phyloP scores from a whole-genome alignment of 768 basidiomycete species.

The Boletus tylopilopsis region DNA sequence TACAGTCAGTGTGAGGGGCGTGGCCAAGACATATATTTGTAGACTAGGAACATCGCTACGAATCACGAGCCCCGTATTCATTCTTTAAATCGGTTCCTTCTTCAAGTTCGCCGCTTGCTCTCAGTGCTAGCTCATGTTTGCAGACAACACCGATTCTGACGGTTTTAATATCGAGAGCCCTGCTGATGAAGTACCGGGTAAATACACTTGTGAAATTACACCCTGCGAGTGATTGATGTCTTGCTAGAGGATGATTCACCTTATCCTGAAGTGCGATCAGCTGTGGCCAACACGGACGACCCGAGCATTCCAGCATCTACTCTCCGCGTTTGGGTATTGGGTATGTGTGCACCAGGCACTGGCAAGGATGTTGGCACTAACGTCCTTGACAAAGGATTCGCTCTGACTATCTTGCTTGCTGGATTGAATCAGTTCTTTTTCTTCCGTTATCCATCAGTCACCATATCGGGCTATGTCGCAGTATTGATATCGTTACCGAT shows the following conservation, averaged over 20 bases:
- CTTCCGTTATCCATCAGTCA: constrained; percentile 56
- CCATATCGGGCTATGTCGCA: constrained; percentile 41
- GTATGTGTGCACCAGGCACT: constrained; percentile 16
- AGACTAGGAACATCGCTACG: no score
- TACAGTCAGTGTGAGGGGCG: no score
- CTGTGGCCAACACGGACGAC: constrained; percentile 73
- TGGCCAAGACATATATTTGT: no score
- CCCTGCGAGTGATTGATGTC: constrained; percentile 9
- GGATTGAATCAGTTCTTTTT: constrained; percentile 80
- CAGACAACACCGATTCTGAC: constrained; percentile 23
- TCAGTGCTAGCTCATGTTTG: background rate
- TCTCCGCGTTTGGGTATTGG: constrained; percentile 59
- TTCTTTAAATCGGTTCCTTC: no score
- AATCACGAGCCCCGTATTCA: no score
- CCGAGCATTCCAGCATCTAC: constrained; percentile 56
- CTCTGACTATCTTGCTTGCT: constrained; percentile 57
- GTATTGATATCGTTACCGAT: constrained; percentile 68
- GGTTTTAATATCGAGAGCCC: constrained; percentile 35
- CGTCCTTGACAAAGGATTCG: constrained; percentile 23
- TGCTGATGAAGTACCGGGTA: constrained; percentile 16
- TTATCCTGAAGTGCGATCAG: constrained; percentile 78
- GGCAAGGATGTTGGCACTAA: background rate
- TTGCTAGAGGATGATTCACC: constrained; percentile 70
- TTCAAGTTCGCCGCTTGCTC: no score
- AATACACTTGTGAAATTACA: background rate